Evolutionary conservation across 768 basidiomycete species (phyloP).

Genomic region (Russula earlei): DNA sequence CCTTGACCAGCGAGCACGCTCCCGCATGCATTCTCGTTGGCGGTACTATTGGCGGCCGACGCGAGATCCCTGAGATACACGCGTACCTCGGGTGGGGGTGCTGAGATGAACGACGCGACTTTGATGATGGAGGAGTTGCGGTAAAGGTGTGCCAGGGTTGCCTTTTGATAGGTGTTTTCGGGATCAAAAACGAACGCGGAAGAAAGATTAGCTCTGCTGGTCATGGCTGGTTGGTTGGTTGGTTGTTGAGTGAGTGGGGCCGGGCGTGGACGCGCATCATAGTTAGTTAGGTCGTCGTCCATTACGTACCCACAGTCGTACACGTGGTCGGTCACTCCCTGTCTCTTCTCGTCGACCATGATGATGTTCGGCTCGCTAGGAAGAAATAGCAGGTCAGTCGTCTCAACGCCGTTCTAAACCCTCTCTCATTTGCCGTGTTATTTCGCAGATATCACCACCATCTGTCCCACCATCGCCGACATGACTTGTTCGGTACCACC

Average conservation of each 20-base stretch:
- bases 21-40: slow-evolving; percentile 35
- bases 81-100: slow-evolving; percentile 9
- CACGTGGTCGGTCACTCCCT: too few species aligned
- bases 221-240: too few species aligned
- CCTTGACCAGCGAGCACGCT: slow-evolving; percentile 43
- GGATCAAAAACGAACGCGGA: slow-evolving; percentile 11
- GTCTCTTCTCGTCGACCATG: too few species aligned
- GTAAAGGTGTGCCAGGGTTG: slow-evolving; percentile 15
- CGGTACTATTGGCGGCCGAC: slow-evolving; percentile 31
- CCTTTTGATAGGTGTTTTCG: slow-evolving; percentile 13
- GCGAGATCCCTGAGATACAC: slow-evolving; percentile 27
- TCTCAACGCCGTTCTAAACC: background rate
- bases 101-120: slow-evolving; percentile 12
- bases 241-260: too few species aligned
- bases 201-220: background rate
- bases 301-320: too few species aligned
- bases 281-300: too few species aligned
- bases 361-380: slow-evolving; percentile 32
- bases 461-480: background rate
- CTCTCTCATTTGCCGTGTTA: background rate
- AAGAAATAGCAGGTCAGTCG: slow-evolving; percentile 33
- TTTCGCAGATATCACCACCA: slow-evolving; percentile 8
- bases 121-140: slow-evolving; percentile 16
- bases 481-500: background rate
- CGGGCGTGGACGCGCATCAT: too few species aligned